Evolutionary conservation across 257 asterid genomes (phyloP), one percentile per base, ranked within the genome.

Genomic region (Solanum pinnatisectum): DNA sequence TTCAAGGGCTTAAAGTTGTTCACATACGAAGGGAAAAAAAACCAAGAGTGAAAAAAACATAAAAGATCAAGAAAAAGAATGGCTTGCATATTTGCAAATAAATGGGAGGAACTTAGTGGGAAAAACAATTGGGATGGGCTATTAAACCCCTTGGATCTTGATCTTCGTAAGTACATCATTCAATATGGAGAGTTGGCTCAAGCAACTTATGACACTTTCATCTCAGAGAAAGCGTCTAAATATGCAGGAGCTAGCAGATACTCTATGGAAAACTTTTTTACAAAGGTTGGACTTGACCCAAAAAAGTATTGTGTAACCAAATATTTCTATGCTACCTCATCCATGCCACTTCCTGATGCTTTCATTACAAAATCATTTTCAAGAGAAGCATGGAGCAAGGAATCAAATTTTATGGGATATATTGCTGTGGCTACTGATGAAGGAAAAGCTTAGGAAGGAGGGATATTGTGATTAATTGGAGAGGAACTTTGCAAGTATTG

Each of bases 331-430:
- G 98, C 98, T 1, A 95, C 98, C 0, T 94, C 98, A 2, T 91
- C 96, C 0, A 76, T 91, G 3, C 63, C 84, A 1, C 93, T 95
- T 10, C 96, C 99, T 0, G 98, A 94, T 3, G 94, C 98, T 10
- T 94, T 96, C 84, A 93, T 96, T 5, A 0, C 93, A 30, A 94
- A 68, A 91, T 92, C 98, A 1, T 85, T 91, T 87, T 94, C 98
- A 2, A 88, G 98, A 52, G 98, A 95, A 88, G 94, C 96, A 2
- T 94, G 98, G 99, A 92, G 95, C 68, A 94, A 89, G 89, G 98
- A 95, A 65, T 95, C 98, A 4, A 96, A 96, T 67, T 96, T 98
- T 96, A 95, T 96, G 1, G 83, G 83, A 49, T 74, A 37, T 2
- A 6, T 74, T 74, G 56, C 52, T 74, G 83, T 74, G 20, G 83